phyloP scores from a whole-genome alignment of 1,284 basidiomycete species.

The Moniliella sp. region DNA sequence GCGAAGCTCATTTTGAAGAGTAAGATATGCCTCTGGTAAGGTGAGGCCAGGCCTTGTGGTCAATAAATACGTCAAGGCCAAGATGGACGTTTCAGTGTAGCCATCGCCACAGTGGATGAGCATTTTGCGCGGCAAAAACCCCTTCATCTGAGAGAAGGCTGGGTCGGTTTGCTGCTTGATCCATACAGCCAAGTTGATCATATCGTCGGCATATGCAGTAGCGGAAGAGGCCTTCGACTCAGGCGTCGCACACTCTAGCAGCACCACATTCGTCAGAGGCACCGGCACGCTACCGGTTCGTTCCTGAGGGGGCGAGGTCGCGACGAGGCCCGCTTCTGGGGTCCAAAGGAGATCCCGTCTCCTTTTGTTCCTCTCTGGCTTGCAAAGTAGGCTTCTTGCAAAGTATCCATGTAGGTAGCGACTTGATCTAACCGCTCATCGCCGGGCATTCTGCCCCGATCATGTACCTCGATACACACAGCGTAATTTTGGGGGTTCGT shows the following conservation, averaged over 20 bases:
- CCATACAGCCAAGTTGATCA: conserved; percentile 29
- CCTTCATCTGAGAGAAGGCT: not conserved
- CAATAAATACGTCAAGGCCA: conserved; percentile 75
- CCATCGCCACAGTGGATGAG: conserved; percentile 32
- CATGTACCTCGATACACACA: conserved; percentile 66
- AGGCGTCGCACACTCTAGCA: conserved; percentile 24
- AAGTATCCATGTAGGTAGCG: conserved; percentile 41
- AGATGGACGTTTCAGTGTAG: conserved; percentile 63
- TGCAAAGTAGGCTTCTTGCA: too few relatives aligned
- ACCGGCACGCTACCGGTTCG: not conserved
- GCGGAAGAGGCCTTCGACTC: too few relatives aligned
- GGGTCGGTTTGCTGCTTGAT: conserved; percentile 24
- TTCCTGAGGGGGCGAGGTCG: conserved; percentile 38
- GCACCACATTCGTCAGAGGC: conserved; percentile 16
- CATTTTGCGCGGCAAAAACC: conserved; percentile 5
- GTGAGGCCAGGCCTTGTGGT: conserved; percentile 43
- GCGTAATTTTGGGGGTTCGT: conserved; percentile 49
- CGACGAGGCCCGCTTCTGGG: too few relatives aligned
- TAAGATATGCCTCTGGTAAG: conserved; percentile 68
- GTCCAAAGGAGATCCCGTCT: too few relatives aligned
- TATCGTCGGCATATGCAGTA: conserved; percentile 7
- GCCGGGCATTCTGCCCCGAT: conserved; percentile 46
- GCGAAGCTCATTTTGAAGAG: conserved; percentile 45
- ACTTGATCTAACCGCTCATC: conserved; percentile 42
- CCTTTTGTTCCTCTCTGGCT: too few relatives aligned